Percentiles rank a stretch among this genome's conserved stretches.
These are phyloP conservation scores for Linum usitatissimum DNA, from an alignment of 345 rosid genomes.

Conservation along the genomic window DNA sequence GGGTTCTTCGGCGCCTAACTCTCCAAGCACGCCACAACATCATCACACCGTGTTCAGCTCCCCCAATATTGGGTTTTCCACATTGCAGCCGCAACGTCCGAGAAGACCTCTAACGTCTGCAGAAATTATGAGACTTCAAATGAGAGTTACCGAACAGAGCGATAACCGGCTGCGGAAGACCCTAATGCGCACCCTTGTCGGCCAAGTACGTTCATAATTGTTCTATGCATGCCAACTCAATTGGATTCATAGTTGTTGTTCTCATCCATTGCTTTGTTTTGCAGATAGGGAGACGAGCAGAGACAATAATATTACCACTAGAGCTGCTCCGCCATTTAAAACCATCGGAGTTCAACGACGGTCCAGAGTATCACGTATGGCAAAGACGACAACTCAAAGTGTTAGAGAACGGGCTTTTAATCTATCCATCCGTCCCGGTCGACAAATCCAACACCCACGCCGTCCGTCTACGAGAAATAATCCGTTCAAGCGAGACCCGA, in stretches of 20 bases:
- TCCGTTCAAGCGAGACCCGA: constrained; percentile 35
- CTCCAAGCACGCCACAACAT: constrained; percentile 29
- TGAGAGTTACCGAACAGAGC: constrained; percentile 82
- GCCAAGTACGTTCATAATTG: constrained; percentile 53
- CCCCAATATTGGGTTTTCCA: constrained; percentile 29
- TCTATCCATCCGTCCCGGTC: constrained; percentile 51
- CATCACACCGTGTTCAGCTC: constrained; percentile 15
- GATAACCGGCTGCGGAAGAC: constrained; percentile 79
- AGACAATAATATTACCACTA: constrained; percentile 76
- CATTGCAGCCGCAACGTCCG: constrained; percentile 35
- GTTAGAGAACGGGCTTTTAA: constrained; percentile 66
- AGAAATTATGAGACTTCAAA: constrained; percentile 89
- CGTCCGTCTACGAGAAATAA: constrained; percentile 45
- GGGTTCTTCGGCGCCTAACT: constrained; percentile 33
- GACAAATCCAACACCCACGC: constrained; percentile 55
- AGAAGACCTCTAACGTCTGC: constrained; percentile 75
- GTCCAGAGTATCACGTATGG: constrained; percentile 67
- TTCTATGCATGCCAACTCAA: too few relatives aligned
- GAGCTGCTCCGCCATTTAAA: constrained; percentile 84
- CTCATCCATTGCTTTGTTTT: background rate
- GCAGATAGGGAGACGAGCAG: constrained; percentile 71
- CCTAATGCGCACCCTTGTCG: constrained; percentile 77
- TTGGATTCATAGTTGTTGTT: too few relatives aligned
- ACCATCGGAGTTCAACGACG: constrained; percentile 63
- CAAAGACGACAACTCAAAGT: constrained; percentile 72